Conservation (phyloP, 1,284 basidiomycete species). For the Ganoderma meredithae region DNA sequence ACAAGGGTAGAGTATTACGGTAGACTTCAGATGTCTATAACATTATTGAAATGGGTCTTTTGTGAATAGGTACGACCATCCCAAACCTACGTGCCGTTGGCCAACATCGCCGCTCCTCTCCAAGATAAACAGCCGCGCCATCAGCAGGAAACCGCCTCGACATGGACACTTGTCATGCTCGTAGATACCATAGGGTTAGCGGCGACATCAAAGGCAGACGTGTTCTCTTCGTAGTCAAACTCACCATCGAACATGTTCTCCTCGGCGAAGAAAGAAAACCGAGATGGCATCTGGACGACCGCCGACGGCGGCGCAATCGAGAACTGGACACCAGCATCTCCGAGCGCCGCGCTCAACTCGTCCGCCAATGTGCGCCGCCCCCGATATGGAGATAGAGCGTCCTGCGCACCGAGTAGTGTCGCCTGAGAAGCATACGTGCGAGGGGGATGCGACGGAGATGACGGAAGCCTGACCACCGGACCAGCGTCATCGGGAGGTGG, state of each 20-base stretch:
- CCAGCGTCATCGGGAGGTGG: neutral
- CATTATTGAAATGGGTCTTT: neutral
- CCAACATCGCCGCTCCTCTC: neutral
- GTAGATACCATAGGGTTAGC: neutral
- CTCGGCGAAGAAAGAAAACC: conserved; percentile 19
- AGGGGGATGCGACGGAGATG: neutral
- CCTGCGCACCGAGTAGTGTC: neutral
- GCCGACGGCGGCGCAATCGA: conserved; percentile 5
- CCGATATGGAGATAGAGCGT: neutral
- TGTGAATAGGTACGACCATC: neutral
- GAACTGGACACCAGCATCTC: conserved; percentile 12
- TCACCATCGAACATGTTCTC: neutral
- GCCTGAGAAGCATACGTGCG: neutral
- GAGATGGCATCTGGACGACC: conserved; percentile 3
- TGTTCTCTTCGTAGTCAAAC: neutral
- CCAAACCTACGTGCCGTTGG: neutral
- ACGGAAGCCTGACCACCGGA: neutral
- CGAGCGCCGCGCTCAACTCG: conserved; percentile 5
- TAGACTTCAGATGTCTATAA: neutral
- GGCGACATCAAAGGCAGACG: neutral
- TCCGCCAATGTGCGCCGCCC: conserved; percentile 7
- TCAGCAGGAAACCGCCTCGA: neutral
- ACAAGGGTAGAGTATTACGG: neutral
- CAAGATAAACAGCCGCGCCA: neutral
- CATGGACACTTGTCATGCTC: neutral